A percentile compares a stretch with the other conserved stretches of the same genome.
Conservation (phyloP, 2,329 filamentous ascomycete species). For the Aspergillus bombycis region DNA sequence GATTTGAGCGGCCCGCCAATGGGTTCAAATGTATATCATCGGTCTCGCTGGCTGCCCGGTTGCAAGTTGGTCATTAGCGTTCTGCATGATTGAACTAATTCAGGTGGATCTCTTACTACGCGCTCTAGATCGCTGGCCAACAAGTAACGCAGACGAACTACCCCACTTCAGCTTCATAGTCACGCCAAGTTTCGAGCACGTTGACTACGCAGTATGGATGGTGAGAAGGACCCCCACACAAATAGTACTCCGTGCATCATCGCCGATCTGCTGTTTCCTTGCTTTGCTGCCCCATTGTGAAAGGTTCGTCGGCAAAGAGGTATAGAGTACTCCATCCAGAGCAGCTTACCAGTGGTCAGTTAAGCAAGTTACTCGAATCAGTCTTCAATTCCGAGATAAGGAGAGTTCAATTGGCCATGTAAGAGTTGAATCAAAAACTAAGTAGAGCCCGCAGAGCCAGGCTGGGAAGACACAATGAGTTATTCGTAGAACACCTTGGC, state of each 20-base stretch:
- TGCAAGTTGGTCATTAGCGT: not conserved
- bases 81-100: not conserved
- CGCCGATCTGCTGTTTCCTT: not conserved
- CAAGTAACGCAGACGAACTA: not conserved
- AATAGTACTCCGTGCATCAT: no score
- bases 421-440: not conserved
- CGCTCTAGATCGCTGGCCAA: not conserved
- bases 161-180: not conserved
- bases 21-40: not conserved
- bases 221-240: not conserved
- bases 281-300: not conserved
- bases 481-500: slow-evolving; percentile 12
- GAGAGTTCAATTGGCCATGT: not conserved
- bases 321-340: no score
- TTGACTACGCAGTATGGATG: not conserved
- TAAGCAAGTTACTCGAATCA: not conserved
- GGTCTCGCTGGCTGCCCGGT: not conserved
- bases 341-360: not conserved
- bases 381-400: not conserved
- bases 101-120: not conserved
- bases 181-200: not conserved
- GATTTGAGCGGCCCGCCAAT: not conserved
- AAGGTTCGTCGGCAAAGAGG: not conserved
- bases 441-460: not conserved
- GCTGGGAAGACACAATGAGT: not conserved